Conservation (phyloP, 495 filamentous ascomycete genomes). For the Hyaloscypha variabilis region DNA sequence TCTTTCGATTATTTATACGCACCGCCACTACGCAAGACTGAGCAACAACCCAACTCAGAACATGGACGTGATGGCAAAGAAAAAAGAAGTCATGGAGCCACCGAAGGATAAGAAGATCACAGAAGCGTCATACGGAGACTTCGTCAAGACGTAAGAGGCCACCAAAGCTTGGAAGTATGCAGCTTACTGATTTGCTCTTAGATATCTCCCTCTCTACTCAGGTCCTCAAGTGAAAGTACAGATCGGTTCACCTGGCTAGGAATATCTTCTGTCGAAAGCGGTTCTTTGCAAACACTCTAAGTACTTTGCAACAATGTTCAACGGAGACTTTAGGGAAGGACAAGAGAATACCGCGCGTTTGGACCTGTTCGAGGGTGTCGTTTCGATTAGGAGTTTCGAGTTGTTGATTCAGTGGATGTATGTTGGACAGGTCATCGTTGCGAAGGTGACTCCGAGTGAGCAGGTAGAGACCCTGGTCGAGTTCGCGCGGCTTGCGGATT, state of each 20-base stretch:
- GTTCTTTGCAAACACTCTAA: slow-evolving; percentile 18
- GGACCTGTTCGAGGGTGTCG: slow-evolving; percentile 24
- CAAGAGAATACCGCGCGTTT: background rate
- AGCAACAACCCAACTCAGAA: background rate
- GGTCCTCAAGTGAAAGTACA: slow-evolving; percentile 18
- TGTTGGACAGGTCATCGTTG: too few species aligned
- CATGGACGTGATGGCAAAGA: background rate
- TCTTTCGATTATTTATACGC: too few species aligned
- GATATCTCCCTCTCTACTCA: slow-evolving; percentile 16
- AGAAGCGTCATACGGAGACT: background rate
- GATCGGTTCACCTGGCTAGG: slow-evolving; percentile 19
- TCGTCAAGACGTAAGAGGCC: background rate
- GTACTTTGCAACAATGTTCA: slow-evolving; percentile 20
- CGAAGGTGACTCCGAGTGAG: too few species aligned
- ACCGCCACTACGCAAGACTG: too few species aligned
- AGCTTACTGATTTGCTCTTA: background rate
- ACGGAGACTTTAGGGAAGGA: background rate
- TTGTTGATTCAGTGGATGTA: too few species aligned
- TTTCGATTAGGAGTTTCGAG: slow-evolving; percentile 21
- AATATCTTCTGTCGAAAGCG: slow-evolving; percentile 24
- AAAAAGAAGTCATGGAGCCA: background rate
- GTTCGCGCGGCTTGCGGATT: slow-evolving; percentile 16
- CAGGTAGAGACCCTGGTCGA: slow-evolving; percentile 11
- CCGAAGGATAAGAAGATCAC: background rate
- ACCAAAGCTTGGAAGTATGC: background rate